Conservation (phyloP, 345 rosid species). For the Populus deltoides region DNA sequence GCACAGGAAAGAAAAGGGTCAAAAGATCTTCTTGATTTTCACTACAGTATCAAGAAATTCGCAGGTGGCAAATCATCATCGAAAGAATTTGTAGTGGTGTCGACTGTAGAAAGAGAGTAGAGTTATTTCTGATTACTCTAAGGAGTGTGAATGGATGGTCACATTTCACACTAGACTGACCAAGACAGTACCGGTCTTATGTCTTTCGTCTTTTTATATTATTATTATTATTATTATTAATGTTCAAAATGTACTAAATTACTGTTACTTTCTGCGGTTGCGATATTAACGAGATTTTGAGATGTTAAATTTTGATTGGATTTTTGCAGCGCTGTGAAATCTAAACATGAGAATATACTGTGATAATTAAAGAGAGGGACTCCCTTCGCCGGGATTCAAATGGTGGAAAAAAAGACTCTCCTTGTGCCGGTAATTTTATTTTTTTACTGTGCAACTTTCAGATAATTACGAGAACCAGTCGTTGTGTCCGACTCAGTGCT, state of each 20-base stretch:
- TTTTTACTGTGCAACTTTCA: too few species aligned
- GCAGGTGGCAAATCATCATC: not conserved
- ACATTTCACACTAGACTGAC: not conserved
- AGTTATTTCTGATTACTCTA: not conserved
- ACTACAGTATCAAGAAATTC: not conserved
- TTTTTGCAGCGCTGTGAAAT: not conserved
- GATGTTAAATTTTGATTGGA: not conserved
- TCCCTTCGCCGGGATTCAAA: too few species aligned
- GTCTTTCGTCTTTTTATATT: not conserved
- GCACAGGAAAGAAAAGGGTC: not conserved
- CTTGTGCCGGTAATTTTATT: too few species aligned
- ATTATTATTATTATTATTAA: not conserved
- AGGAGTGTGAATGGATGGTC: not conserved
- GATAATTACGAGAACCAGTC: too few species aligned
- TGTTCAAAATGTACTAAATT: not conserved
- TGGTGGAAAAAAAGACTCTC: too few species aligned
- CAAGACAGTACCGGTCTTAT: not conserved
- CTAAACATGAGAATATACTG: not conserved
- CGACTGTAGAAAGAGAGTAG: not conserved
- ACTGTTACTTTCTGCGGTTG: too few species aligned
- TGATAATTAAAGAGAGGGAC: too few species aligned
- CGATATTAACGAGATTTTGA: not conserved
- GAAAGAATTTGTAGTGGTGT: not conserved
- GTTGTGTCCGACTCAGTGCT: too few species aligned
- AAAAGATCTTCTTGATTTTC: slow-evolving; percentile 9